Evolutionary conservation across 169 alveolate species (phyloP), one percentile per base, ranked within the genome.

Genomic region (Besnoitia besnoiti): DNA sequence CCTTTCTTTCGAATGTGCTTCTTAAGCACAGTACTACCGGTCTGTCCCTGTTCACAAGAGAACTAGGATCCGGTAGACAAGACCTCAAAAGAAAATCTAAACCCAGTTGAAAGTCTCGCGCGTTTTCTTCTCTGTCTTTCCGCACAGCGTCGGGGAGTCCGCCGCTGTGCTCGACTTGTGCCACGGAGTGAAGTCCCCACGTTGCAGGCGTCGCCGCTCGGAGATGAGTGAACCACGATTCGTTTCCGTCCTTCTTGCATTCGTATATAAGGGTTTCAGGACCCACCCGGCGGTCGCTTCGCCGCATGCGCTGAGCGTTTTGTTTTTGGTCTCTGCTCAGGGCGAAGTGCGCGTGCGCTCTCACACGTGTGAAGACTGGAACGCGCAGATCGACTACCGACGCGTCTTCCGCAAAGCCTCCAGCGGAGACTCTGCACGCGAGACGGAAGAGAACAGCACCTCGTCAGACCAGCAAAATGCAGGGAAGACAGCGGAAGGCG

Each of bases 291-390:
- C 62, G 10, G 62, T 50, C 62, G 10, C 62, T 10, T n/a, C 10
- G 30, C 30, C 35, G 35, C 40, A 61, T 30, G 5, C 76, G 40
- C 35, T 4, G 10, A 10, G 76, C 76, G 33, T 61, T 61, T 61
- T 7, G 10, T 7, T 61, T 24, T 30, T 7, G 7, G 76, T 61
- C 76, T 61, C 40, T 50, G 62, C 19, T 19, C 42, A 67, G 80
- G 80, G 80, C 39, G 44, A 67, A 33, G 80, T 67, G 80, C 80
- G 80, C n/a, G 1, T 67, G 47, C 80, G 44, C n/a, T 67, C 80
- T 24, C 80, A 67, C 80, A 67, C 46, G 14, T 67, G 80, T 16
- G 80, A 67, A n/a, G 80, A 67, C 42, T 67, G 80, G 80, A 67
- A 67, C 44, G 80, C 80, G 42, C 80, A 67, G n/a, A 42, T 67